Conservation (phyloP, 306 rosid species). For the Myrica gale region DNA sequence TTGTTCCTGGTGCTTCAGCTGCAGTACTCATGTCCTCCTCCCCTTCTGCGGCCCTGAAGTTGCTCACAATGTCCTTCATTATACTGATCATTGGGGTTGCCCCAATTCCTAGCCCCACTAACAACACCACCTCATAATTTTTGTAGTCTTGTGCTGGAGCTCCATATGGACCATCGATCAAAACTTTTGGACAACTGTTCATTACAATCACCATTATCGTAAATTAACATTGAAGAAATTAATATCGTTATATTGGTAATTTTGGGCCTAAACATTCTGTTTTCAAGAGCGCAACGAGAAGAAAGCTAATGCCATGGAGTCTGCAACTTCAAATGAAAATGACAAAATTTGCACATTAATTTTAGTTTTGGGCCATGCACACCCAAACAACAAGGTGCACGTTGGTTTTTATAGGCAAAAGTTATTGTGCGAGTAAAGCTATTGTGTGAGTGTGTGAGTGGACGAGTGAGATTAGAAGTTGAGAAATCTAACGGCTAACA, state of each 20-base stretch:
- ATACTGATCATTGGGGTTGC: constrained; percentile 76
- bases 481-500: too few relatives aligned
- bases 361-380: neutral
- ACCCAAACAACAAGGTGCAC: too few relatives aligned
- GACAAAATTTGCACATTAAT: neutral
- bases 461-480: too few relatives aligned
- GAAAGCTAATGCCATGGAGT: neutral
- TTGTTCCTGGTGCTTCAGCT: constrained; percentile 4
- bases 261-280: too few relatives aligned
- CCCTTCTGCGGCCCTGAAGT: constrained; percentile 47
- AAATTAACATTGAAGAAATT: too few relatives aligned
- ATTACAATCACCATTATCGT: neutral
- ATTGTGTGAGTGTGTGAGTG: too few relatives aligned
- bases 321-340: neutral
- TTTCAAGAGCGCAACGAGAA: too few relatives aligned
- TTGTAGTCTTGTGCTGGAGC: constrained; percentile 78
- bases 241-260: too few relatives aligned
- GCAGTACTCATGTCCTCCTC: constrained; percentile 15
- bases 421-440: too few relatives aligned
- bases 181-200: constrained; percentile 46
- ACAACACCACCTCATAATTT: constrained; percentile 55
- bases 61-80: constrained; percentile 57
- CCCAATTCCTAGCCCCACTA: constrained; percentile 70
- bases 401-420: too few relatives aligned
- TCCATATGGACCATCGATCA: constrained; percentile 75